These are phyloP conservation scores for Aplosporella prunicola DNA, from an alignment of 2,329 filamentous ascomycete genomes.

Conservation along the genomic window DNA sequence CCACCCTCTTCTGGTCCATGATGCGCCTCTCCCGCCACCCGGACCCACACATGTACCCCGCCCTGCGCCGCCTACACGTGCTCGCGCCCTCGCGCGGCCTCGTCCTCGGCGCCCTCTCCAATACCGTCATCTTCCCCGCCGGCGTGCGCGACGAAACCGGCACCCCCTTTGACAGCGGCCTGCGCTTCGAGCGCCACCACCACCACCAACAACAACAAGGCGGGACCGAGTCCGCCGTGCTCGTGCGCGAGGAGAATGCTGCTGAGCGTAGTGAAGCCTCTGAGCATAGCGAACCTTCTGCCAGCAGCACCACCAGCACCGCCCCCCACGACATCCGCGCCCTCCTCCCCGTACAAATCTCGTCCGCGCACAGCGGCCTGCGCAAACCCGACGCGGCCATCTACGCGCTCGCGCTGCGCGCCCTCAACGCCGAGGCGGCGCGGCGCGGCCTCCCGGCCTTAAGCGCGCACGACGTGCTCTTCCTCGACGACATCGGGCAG, in stretches of 20 bases:
- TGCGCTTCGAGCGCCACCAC: neutral
- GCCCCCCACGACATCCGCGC: constrained; percentile 19
- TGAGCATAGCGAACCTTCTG: no score
- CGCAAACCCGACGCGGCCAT: constrained; percentile 79
- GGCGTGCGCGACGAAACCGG: constrained; percentile 57
- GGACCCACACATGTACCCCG: constrained; percentile 84
- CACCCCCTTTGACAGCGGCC: constrained; percentile 26
- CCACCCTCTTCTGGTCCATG: constrained; percentile 83
- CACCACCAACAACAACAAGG: neutral
- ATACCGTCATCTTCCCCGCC: constrained; percentile 78
- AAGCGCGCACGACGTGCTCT: constrained; percentile 67
- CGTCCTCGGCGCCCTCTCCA: constrained; percentile 68
- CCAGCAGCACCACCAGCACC: constrained; percentile 16
- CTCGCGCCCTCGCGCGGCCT: constrained; percentile 13
- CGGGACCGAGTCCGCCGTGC: no score
- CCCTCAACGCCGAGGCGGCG: constrained; percentile 55
- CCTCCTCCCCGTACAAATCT: constrained; percentile 80
- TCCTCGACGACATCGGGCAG: constrained; percentile 89
- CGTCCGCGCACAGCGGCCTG: constrained; percentile 75
- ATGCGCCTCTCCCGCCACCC: constrained; percentile 62
- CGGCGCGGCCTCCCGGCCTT: constrained; percentile 46
- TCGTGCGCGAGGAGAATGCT: no score
- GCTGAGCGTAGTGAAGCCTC: no score
- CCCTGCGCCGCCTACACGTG: constrained; percentile 57
- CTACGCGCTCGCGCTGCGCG: constrained; percentile 62